phyloP scores from a whole-genome alignment of 2,329 filamentous ascomycete genomes.

The Claviceps arundinis region DNA sequence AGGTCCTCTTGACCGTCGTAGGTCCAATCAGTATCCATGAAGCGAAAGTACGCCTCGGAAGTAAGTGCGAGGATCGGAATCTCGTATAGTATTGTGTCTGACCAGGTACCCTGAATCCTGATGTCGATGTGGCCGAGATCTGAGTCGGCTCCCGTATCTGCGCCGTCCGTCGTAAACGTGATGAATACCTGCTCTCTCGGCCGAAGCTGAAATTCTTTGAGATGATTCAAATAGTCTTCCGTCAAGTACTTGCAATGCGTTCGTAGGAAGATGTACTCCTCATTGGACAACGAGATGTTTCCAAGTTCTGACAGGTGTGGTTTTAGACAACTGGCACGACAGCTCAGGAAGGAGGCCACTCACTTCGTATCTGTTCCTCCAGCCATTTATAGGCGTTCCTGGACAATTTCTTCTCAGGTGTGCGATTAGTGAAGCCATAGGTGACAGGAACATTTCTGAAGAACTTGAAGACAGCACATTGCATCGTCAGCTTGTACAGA shows the following conservation, averaged over 20 bases:
- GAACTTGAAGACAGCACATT: constrained; percentile 89
- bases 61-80: constrained; percentile 86
- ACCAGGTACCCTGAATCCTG: constrained; percentile 69
- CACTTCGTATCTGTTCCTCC: constrained; percentile 66
- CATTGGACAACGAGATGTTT: constrained; percentile 62
- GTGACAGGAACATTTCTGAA: constrained; percentile 73
- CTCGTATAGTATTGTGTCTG: constrained; percentile 94
- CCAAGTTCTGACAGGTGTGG: constrained; percentile 50
- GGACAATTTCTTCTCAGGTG: constrained; percentile 82
- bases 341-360: constrained; percentile 13
- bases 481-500: constrained; percentile 97
- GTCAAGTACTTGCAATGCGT: constrained; percentile 70
- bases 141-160: constrained; percentile 47
- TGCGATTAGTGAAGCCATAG: constrained; percentile 92
- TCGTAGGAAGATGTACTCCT: constrained; percentile 70
- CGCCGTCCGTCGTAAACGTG: constrained; percentile 44
- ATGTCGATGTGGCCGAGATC: constrained; percentile 66
- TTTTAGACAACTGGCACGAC: not conserved
- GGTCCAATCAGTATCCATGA: constrained; percentile 86
- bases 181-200: constrained; percentile 69
- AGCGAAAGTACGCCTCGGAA: constrained; percentile 95
- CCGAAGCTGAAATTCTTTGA: constrained; percentile 67
- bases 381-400: constrained; percentile 78
- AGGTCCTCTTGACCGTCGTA: constrained; percentile 77
- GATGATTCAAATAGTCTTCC: constrained; percentile 63